Evolutionary conservation across 306 rosid species (phyloP), one percentile per base, ranked within the genome.

Genomic region (Rubus idaeus): DNA sequence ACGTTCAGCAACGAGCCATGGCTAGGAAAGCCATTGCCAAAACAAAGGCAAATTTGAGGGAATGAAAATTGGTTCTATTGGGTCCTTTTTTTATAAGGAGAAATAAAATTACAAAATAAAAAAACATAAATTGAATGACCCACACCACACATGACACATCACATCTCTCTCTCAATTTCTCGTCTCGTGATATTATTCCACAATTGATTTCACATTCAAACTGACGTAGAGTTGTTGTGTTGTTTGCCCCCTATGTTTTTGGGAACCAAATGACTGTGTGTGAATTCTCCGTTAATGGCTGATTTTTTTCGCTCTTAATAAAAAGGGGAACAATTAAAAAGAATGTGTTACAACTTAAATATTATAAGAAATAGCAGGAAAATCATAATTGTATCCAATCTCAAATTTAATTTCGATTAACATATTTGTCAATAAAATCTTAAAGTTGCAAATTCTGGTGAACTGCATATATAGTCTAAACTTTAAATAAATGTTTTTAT

Each of bases 41-140:
- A 65, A 64, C 7, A 50, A 40, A 47, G 26, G 69, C 23, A 17
- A 79, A 82, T 81, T 60, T 51, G 60, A 61, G 50, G 80, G 82
- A 79, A 83, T 78, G 78, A 66, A 71, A 79, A 63, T 65, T 61
- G 85, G 78, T 77, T 62, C 53, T 70, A 67, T 81, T 75, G 83
- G 82, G 44, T 60, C 75, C 52, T 51, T 78, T 82, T 23, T 78
- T 82, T 84, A 79, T 85, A 85, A 77, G 4, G 30, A 74, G 63
- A 66, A 30, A 65, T 8, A 17, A 13, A 50, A 21, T 20, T 7
- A 5, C 0, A n/a, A 40, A 39, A n/a, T n/a, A n/a, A 67, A 2
- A 44, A 68, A 60, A 60, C 11, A 40, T 39, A 72, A 14, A 51
- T 40, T 1, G 50, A 60, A 26, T 35, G 51, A 1, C 30, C 45